Conservation (phyloP, 306 rosid genomes). For the Pterocarpus macrocarpus region DNA sequence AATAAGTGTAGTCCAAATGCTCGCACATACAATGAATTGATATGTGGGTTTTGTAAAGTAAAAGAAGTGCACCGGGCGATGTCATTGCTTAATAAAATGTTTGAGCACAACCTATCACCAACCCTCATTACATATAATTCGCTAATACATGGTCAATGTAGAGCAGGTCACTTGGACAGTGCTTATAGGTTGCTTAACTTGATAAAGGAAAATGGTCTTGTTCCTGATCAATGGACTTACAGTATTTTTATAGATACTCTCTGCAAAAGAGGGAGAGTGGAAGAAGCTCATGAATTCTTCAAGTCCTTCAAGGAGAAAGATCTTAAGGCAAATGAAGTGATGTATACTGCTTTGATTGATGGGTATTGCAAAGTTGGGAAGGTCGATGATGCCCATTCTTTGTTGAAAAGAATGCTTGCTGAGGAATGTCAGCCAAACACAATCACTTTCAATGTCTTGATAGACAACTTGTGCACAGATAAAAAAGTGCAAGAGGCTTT, state of each 20-base stretch:
- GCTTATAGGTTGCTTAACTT: slow-evolving; percentile 73
- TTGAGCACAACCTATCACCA: slow-evolving; percentile 65
- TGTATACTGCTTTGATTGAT: slow-evolving; percentile 70
- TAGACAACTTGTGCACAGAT: slow-evolving; percentile 65
- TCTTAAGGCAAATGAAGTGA: slow-evolving; percentile 65
- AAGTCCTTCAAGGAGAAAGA: slow-evolving; percentile 61
- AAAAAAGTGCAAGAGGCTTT: slow-evolving; percentile 59
- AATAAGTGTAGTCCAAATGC: slow-evolving; percentile 69
- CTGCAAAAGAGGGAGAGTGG: slow-evolving; percentile 68
- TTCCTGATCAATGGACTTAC: slow-evolving; percentile 76
- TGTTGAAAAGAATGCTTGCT: slow-evolving; percentile 65
- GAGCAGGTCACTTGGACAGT: slow-evolving; percentile 69
- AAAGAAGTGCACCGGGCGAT: slow-evolving; percentile 72
- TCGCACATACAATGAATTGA: slow-evolving; percentile 76
- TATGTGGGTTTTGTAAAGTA: slow-evolving; percentile 65
- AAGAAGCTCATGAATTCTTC: slow-evolving; percentile 65
- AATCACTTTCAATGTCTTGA: slow-evolving; percentile 67
- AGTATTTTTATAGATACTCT: slow-evolving; percentile 59
- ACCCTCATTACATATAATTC: slow-evolving; percentile 67
- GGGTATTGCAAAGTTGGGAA: slow-evolving; percentile 76
- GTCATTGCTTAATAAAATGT: slow-evolving; percentile 67
- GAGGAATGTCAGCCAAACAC: slow-evolving; percentile 69
- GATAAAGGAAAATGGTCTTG: slow-evolving; percentile 67
- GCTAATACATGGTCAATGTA: slow-evolving; percentile 77
- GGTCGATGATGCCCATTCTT: slow-evolving; percentile 56